Base-by-base conservation (phyloP, 108 stramenopile species). In the Skeletonema tropicum region DNA sequence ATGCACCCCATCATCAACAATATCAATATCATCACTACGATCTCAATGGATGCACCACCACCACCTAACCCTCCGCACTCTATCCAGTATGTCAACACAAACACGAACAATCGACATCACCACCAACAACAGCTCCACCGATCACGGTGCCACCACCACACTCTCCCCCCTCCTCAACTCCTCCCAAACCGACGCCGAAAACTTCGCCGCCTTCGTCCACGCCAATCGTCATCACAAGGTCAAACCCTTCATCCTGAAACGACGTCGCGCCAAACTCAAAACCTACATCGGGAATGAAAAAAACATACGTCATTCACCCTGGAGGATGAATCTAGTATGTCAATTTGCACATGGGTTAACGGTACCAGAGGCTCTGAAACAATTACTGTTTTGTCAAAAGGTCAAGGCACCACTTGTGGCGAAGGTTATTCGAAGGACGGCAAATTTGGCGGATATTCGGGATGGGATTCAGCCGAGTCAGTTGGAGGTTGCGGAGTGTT, bases 401-500 rank as follows among this genome's bases (percentile, higher is more conserved):
- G 74, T 73, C 49, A 85, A 81, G 41, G 86, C 91, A 10, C 89
- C 89, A 6, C 57, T 92, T 10, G 89, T 94, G 0, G 81, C 87
- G 25, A 90, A 90, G 57, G 82, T 92, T 11, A 81, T 94, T 38
- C 77, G 79, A 39, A 73, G 88, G 36, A 92, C 94, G 29, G 85
- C 89, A 31, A 91, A 92, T 65, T 55, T 84, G 42, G 91, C 94
- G 15, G 89, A 90, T 69, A 87, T 86, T 71, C 75, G 82, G 52
- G 73, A 90, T 80, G 88, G 90, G 7, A 23, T 92, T 25, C 89
- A 92, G 60, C 81, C 84, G 17, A 85, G 85, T 29, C 90, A 92
- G 76, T 74, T 95, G 74, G 94, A 95, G 71, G 90, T 95, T 9
- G 89, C 87, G 9, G 94, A 95, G 60, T 92, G 94, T 74, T 95